Base-by-base conservation (phyloP, 129 eudicot species). In the Flaveria robusta region DNA sequence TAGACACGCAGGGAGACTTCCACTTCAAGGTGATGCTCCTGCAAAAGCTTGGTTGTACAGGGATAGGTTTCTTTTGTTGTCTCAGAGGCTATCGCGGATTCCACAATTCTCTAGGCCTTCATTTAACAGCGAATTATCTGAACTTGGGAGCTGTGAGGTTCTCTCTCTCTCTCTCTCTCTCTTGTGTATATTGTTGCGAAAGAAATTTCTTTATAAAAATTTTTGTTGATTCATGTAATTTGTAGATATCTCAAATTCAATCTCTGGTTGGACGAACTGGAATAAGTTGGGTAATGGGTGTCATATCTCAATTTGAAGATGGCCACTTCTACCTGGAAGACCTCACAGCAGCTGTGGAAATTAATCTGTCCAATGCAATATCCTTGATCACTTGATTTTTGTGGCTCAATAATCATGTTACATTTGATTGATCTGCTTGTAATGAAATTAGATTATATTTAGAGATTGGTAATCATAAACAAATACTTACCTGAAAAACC, bases 291-390 rank as follows among this genome's bases (percentile, higher is more conserved):
- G 88, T 95, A 66, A 87, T 95, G 96, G 97, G 99, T 70, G 88
- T 91, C 18, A 95, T 95, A 87, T 95, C 96, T 77, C 99, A 95
- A 86, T 81, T 95, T 68, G 99, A 95, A 82, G 99, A 95, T 79
- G 99, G 97, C 5, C 99, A 95, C 73, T 95, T 87, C 75, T 95
- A 87, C 88, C 79, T 95, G 59, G 99, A 95, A 86, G 99, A 91
- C 79, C 91, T 95, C 15, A 85, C 91, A 2, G 97, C 96, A 55
- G 91, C 96, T 71, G 99, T 95, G 31, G 97, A 95, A 85, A 81
- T 91, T 37, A 86, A 91, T 89, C 78, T 95, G 54, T 77, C 95
- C 1, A 83, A 82, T 87, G 97, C 99, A 89, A 95, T 95, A 95
- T 95, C 99, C 99, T 89, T 45, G 66, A 54, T 56, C 31, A 67